Base-by-base conservation (phyloP, 306 rosid genomes). In the Heteromeles arbutifolia region DNA sequence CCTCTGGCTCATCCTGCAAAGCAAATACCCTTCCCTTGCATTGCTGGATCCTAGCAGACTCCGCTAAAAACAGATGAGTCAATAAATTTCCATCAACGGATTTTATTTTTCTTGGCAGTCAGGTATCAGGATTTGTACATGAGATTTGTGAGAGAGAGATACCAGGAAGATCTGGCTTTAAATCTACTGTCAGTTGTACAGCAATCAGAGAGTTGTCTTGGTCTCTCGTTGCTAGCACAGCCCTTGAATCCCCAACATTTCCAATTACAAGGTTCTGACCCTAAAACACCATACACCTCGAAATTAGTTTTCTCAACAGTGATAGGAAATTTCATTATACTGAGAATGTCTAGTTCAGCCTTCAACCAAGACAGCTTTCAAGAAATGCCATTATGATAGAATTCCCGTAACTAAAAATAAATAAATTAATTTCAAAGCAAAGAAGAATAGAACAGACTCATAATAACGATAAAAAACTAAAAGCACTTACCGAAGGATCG, bases 21-120 rank as follows among this genome's bases (percentile, higher is more conserved):
- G 90, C 90, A 57, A 87, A 87, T 57, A 87, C 90, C 68, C 90
- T 73, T 57, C 90, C 90, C 70, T 80, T 87, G 85, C 90, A 87
- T 59, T 67, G 86, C 50, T 82, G 88, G 79, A 87, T 87, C 85
- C 90, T 84, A 25, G 86, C 90, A 77, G 88, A 85, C 75, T 87
- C 90, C 67, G 83, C 90, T 86, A 74, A 50, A 34, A 18, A 64
- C 67, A 73, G 43, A 31, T 67, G 29, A 64, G 41, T 54, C 25
- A 58, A 29, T n/a, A 82, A 48, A 67, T 21, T 57, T 76, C 32
- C 5, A 72, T 45, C 79, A 37, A 41, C 15, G 57, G 29, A 25
- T 53, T 22, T 14, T 58, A 13, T 9, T 50, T 25, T 72, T 9
- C 7, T 24, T n/a, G 5, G 14, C 22, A 37, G 32, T 43, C 24